Conservation (phyloP, 345 rosid species). For the Triadica sebifera region DNA sequence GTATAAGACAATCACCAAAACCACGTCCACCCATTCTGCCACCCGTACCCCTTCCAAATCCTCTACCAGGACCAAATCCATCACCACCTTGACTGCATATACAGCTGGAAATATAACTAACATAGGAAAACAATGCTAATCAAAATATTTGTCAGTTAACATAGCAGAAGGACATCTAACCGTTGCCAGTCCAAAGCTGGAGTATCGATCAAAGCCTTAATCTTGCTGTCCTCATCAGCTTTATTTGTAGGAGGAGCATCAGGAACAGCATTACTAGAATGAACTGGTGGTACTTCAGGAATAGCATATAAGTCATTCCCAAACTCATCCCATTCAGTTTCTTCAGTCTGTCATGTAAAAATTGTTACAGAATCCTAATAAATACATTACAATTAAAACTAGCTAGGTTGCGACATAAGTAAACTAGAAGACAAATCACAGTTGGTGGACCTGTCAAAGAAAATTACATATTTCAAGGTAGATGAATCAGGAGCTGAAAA, state of each 20-base stretch:
- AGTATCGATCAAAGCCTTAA: constrained; percentile 85
- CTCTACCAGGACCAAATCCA: constrained; percentile 87
- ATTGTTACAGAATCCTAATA: neutral
- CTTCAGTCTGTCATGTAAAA: constrained; percentile 54
- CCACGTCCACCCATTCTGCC: constrained; percentile 98
- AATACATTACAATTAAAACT: neutral
- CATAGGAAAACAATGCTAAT: neutral
- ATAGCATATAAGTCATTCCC: constrained; percentile 92
- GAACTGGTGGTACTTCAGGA: constrained; percentile 60
- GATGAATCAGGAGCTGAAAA: constrained; percentile 50
- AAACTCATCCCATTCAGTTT: constrained; percentile 90
- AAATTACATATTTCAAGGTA: constrained; percentile 61
- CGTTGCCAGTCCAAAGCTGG: constrained; percentile 99
- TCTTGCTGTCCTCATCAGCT: constrained; percentile 93
- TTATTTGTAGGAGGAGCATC: constrained; percentile 60
- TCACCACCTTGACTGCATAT: constrained; percentile 78
- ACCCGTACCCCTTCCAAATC: constrained; percentile 84
- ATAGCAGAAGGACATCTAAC: constrained; percentile 40
- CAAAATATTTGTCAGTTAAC: neutral
- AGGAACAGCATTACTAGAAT: constrained; percentile 44
- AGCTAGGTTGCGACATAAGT: neutral
- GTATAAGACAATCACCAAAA: constrained; percentile 61
- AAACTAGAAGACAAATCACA: neutral
- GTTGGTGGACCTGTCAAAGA: neutral
- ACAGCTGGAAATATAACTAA: too few species aligned